Percentiles rank a stretch among this genome's conserved stretches.
These are phyloP conservation scores for Acacia melanoxylon DNA, from an alignment of 306 rosid genomes.

Conservation along the genomic window DNA sequence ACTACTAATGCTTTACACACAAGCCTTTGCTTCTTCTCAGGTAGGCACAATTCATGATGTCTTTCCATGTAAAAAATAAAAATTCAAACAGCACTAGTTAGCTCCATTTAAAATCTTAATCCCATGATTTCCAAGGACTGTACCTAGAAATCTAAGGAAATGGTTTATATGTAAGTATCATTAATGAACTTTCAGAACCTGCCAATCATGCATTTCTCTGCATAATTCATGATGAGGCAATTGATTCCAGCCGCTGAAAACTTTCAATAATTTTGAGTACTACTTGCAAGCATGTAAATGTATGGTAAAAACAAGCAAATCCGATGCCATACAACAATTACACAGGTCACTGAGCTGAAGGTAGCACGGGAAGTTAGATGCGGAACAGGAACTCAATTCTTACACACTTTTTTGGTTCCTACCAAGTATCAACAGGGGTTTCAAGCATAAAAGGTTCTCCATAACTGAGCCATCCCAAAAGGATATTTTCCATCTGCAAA, in stretches of 20 bases:
- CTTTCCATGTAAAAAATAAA: not conserved
- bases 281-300: not conserved
- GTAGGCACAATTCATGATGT: not conserved
- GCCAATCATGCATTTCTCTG: not conserved
- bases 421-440: conserved; percentile 3
- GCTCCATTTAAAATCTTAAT: not conserved
- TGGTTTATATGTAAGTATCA: not conserved
- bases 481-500: conserved; percentile 38
- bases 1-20: not conserved
- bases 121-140: not conserved
- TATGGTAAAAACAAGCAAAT: not conserved
- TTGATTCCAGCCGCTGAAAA: conserved; percentile 2
- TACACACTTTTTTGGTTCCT: conserved; percentile 25
- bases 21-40: not conserved
- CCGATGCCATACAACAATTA: conserved; percentile 24
- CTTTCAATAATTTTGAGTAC: conserved; percentile 21
- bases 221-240: not conserved
- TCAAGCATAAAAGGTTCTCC: conserved; percentile 32
- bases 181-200: not conserved
- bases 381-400: conserved; percentile 26
- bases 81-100: not conserved
- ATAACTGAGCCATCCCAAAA: conserved; percentile 12
- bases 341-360: conserved; percentile 27
- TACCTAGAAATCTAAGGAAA: not conserved
- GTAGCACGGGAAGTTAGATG: conserved; percentile 27